phyloP scores from a whole-genome alignment of 2,329 filamentous ascomycete genomes.

The Phialocephala subalpina region DNA sequence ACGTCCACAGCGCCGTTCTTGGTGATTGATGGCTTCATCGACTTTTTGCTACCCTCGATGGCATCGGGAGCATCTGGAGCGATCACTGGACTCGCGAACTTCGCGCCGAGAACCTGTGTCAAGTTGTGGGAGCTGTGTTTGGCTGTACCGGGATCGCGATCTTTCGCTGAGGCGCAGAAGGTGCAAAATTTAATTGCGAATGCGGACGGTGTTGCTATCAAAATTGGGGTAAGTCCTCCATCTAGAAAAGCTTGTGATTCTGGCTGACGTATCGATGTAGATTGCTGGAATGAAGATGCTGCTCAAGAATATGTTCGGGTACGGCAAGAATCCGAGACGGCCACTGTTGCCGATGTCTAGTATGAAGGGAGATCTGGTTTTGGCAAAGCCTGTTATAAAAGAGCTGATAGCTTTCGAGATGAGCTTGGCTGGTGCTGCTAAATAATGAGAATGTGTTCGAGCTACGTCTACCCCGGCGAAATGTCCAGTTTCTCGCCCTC shows the following conservation, averaged over 20 bases:
- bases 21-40: constrained; percentile 41
- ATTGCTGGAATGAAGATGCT: constrained; percentile 39
- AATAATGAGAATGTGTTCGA: neutral
- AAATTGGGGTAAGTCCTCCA: neutral
- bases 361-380: constrained; percentile 23
- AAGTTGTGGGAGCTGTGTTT: constrained; percentile 5
- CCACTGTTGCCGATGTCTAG: constrained; percentile 35
- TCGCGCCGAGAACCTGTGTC: constrained; percentile 22
- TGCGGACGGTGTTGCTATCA: neutral
- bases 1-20: constrained; percentile 27
- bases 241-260: neutral
- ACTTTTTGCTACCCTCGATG: constrained; percentile 41
- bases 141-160: constrained; percentile 13
- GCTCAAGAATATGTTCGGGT: constrained; percentile 33
- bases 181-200: constrained; percentile 7
- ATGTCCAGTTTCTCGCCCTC: neutral
- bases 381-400: constrained; percentile 16
- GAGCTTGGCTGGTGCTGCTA: neutral
- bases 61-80: constrained; percentile 30
- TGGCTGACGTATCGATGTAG: constrained; percentile 16
- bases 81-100: constrained; percentile 27
- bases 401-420: constrained; percentile 15
- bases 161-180: neutral
- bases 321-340: constrained; percentile 29
- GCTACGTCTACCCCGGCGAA: neutral